These are phyloP conservation scores for Penicillium thymicola DNA, from an alignment of 2,329 filamentous ascomycete genomes.

Conservation along the genomic window DNA sequence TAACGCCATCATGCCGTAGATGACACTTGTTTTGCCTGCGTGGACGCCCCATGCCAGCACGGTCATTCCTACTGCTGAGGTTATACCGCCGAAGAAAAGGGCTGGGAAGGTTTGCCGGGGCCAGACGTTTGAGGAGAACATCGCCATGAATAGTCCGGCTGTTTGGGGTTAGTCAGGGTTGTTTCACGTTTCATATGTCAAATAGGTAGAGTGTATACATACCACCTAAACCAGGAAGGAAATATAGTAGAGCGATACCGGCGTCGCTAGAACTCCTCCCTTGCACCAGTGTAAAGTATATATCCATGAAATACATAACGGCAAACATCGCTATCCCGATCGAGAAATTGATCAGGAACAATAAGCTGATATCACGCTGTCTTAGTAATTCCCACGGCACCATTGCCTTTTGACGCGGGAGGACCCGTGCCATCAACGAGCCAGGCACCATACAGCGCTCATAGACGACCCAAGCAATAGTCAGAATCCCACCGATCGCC, in stretches of 20 bases:
- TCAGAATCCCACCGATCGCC: neutral
- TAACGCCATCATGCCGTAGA: slow-evolving; percentile 66
- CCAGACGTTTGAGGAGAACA: neutral
- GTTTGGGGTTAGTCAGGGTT: neutral
- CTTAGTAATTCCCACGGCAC: neutral
- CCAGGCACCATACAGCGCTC: neutral
- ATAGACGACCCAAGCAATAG: neutral
- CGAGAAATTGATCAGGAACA: neutral
- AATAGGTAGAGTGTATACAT: neutral
- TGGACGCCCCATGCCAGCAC: neutral
- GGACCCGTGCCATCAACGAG: neutral
- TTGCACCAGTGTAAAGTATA: neutral
- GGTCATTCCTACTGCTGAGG: neutral
- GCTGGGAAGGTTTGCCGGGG: neutral
- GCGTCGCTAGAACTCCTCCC: neutral
- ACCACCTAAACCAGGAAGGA: neutral
- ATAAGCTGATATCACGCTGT: neutral
- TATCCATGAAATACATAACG: neutral
- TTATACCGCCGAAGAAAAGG: neutral
- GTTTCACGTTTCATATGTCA: no score
- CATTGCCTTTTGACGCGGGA: neutral
- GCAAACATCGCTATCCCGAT: neutral
- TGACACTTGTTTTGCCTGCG: slow-evolving; percentile 40
- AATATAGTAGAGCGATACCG: neutral
- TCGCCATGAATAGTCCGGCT: neutral